Percentiles rank a stretch among this genome's conserved stretches.
Evolutionary conservation across 2,329 filamentous ascomycete genomes (phyloP).

Genomic region (Aspergillus amoenus): DNA sequence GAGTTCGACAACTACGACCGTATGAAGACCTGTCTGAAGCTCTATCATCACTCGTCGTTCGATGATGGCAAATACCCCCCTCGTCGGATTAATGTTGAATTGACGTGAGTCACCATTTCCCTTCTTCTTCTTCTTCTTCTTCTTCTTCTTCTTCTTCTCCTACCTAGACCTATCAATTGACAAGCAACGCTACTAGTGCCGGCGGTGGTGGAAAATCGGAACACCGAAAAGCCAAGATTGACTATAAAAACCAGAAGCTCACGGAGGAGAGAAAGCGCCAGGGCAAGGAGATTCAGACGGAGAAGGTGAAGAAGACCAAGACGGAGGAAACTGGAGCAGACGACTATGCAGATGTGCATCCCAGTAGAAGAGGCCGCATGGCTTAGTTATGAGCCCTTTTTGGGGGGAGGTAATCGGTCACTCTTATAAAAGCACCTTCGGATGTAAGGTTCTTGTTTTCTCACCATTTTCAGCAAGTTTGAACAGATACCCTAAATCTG

Average conservation of each 20-base stretch:
- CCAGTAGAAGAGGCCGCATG: slow-evolving; percentile 44
- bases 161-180: not conserved
- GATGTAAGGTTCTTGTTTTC: not conserved
- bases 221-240: slow-evolving; percentile 72
- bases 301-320: slow-evolving; percentile 36
- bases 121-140: too few species aligned
- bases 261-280: slow-evolving; percentile 64
- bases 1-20: slow-evolving; percentile 84
- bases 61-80: slow-evolving; percentile 54
- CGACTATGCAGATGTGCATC: slow-evolving; percentile 42
- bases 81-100: slow-evolving; percentile 86
- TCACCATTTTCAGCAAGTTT: slow-evolving; percentile 3
- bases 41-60: slow-evolving; percentile 85
- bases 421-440: not conserved
- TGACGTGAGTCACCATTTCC: slow-evolving; percentile 64
- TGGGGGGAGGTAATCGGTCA: not conserved
- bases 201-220: slow-evolving; percentile 79
- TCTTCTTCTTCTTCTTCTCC: not conserved
- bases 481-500: slow-evolving; percentile 7
- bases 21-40: slow-evolving; percentile 89
- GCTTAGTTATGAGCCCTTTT: slow-evolving; percentile 3
- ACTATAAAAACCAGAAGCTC: slow-evolving; percentile 81
- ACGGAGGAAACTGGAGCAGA: slow-evolving; percentile 19
- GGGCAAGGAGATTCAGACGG: slow-evolving; percentile 49
- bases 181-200: slow-evolving; percentile 52